These are phyloP conservation scores for Cochlearia excelsa DNA, from an alignment of 345 rosid species.

Conservation along the genomic window DNA sequence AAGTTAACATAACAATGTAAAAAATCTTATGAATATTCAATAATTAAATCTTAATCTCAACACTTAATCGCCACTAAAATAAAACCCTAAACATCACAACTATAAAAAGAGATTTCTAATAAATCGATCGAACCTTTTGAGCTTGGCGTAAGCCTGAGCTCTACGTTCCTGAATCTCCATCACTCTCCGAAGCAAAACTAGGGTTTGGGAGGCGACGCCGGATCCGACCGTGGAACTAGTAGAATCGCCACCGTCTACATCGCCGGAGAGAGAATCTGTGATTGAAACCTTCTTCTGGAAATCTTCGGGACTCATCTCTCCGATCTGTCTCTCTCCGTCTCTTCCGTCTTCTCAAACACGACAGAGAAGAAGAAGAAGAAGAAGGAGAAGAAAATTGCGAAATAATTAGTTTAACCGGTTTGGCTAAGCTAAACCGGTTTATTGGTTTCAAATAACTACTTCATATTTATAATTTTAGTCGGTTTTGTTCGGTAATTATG, in stretches of 20 bases:
- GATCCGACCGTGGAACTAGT: not conserved
- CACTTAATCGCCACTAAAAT: too few species aligned
- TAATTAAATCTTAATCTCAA: too few species aligned
- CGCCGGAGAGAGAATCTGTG: conserved; percentile 43
- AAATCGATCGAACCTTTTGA: conserved; percentile 49
- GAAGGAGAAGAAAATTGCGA: not conserved
- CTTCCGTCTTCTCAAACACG: conserved; percentile 27
- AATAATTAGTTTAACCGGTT: conserved; percentile 4
- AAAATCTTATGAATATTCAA: too few species aligned
- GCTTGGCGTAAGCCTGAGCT: conserved; percentile 80
- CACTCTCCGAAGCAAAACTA: conserved; percentile 57
- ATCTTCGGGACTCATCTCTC: conserved; percentile 49
- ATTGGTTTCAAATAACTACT: not conserved
- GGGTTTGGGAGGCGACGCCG: conserved; percentile 36
- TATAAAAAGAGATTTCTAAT: not conserved
- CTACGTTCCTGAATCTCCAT: conserved; percentile 76
- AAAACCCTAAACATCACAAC: too few species aligned
- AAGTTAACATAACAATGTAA: too few species aligned
- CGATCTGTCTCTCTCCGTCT: conserved; percentile 14
- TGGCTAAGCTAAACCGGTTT: not conserved
- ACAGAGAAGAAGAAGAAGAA: not conserved
- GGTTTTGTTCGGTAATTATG: too few species aligned
- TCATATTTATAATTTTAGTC: too few species aligned
- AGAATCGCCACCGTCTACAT: conserved; percentile 14
- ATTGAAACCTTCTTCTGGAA: conserved; percentile 65